Percentiles rank a stretch among this genome's conserved stretches.
These are phyloP conservation scores for Byssoonygena ceratinophila DNA, from an alignment of 2,329 filamentous ascomycete species.

Conservation along the genomic window DNA sequence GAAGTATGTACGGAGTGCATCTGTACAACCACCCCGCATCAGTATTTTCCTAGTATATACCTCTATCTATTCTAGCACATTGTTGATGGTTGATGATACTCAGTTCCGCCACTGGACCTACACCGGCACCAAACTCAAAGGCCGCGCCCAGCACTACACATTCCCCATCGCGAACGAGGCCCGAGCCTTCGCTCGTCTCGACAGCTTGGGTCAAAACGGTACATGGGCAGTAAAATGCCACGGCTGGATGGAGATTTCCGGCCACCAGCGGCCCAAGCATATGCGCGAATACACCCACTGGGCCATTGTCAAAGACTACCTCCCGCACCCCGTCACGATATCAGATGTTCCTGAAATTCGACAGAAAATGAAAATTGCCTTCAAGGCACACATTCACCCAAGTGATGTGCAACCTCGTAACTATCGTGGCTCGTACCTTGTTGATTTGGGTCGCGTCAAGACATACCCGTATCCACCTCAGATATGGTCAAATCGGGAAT, in stretches of 20 bases:
- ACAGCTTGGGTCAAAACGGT: slow-evolving; percentile 14
- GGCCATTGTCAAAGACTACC: slow-evolving; percentile 16
- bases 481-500: slow-evolving; percentile 1
- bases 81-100: neutral
- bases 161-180: slow-evolving; percentile 11
- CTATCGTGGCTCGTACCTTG: slow-evolving; percentile 13
- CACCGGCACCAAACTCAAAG: neutral
- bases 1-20: no score
- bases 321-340: slow-evolving; percentile 3
- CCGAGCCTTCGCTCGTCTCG: slow-evolving; percentile 15
- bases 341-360: slow-evolving; percentile 13
- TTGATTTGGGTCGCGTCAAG: slow-evolving; percentile 11
- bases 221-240: slow-evolving; percentile 16
- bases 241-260: slow-evolving; percentile 14
- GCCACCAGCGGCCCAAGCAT: slow-evolving; percentile 1
- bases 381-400: slow-evolving; percentile 7
- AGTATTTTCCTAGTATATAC: neutral
- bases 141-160: slow-evolving; percentile 5
- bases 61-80: neutral
- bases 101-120: neutral
- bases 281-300: slow-evolving; percentile 2
- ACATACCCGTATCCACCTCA: slow-evolving; percentile 11
- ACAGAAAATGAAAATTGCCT: slow-evolving; percentile 14
- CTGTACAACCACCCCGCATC: no score
- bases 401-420: slow-evolving; percentile 7